These are phyloP conservation scores for Sordaria brevicollis DNA, from an alignment of 495 filamentous ascomycete species.

Conservation along the genomic window DNA sequence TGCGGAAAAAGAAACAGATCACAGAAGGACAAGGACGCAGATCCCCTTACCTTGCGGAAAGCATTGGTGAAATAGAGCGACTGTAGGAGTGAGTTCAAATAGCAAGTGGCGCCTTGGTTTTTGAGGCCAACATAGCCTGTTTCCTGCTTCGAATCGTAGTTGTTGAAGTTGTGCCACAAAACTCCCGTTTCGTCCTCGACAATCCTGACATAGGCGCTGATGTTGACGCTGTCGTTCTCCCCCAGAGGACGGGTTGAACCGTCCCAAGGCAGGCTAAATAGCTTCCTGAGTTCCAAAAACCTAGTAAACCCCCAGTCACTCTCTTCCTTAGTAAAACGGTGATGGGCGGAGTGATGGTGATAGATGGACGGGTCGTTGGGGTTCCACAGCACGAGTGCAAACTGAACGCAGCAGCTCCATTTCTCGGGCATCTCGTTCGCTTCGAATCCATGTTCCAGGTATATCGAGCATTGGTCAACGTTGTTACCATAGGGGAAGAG, in stretches of 20 bases:
- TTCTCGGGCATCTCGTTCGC: slow-evolving; percentile 58
- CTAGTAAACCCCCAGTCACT: slow-evolving; percentile 98
- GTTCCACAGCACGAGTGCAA: slow-evolving; percentile 89
- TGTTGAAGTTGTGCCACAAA: slow-evolving; percentile 97
- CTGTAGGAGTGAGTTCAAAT: slow-evolving; percentile 93
- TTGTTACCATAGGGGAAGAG: slow-evolving; percentile 95
- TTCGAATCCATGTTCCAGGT: slow-evolving; percentile 85
- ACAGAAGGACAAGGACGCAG: background rate
- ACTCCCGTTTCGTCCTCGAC: slow-evolving; percentile 97
- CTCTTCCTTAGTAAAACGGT: slow-evolving; percentile 90
- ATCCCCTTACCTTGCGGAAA: slow-evolving; percentile 69
- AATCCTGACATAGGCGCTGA: slow-evolving; percentile 88
- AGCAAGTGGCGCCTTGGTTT: slow-evolving; percentile 97
- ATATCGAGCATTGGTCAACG: slow-evolving; percentile 83
- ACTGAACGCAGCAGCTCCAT: slow-evolving; percentile 96
- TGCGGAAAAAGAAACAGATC: background rate
- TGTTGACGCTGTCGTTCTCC: slow-evolving; percentile 73
- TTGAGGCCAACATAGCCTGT: slow-evolving; percentile 94
- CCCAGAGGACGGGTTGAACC: slow-evolving; percentile 62
- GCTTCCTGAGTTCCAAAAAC: slow-evolving; percentile 73
- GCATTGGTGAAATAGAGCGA: slow-evolving; percentile 95
- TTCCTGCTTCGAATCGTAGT: slow-evolving; percentile 98
- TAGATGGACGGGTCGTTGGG: slow-evolving; percentile 75
- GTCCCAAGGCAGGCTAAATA: slow-evolving; percentile 62
- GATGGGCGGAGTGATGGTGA: slow-evolving; percentile 58